These are phyloP conservation scores for Xylaria polymorpha DNA, from an alignment of 2,329 filamentous ascomycete species.

Conservation along the genomic window DNA sequence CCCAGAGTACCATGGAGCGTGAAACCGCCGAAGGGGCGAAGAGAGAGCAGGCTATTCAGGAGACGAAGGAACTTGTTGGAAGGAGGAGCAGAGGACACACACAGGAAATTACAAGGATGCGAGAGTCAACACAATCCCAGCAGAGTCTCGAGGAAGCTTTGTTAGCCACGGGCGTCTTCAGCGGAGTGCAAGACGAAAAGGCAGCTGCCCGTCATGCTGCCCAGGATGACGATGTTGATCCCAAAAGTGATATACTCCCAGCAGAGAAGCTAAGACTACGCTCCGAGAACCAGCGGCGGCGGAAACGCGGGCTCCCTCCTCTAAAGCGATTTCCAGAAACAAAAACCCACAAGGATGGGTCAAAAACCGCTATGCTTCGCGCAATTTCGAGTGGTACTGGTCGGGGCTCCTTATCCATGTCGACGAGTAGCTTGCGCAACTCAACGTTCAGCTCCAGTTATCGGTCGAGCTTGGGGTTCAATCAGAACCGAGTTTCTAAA, in stretches of 20 bases:
- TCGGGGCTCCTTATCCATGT: conserved; percentile 47
- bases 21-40: conserved; percentile 40
- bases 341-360: conserved; percentile 45
- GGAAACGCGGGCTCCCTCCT: conserved; percentile 45
- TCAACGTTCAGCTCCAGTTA: conserved; percentile 52
- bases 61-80: conserved; percentile 44
- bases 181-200: conserved; percentile 45
- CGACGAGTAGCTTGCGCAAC: conserved; percentile 49
- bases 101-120: conserved; percentile 37
- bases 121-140: conserved; percentile 39
- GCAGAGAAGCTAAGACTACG: conserved; percentile 43
- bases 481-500: conserved; percentile 50
- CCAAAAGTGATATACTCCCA: conserved; percentile 31
- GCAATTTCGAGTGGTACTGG: conserved; percentile 43
- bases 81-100: conserved; percentile 40
- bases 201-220: conserved; percentile 45
- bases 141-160: conserved; percentile 47
- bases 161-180: conserved; percentile 47
- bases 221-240: conserved; percentile 36
- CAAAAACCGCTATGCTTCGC: conserved; percentile 49
- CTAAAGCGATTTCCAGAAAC: conserved; percentile 45
- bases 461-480: conserved; percentile 51
- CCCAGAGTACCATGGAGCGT: conserved; percentile 46
- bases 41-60: conserved; percentile 40
- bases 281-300: conserved; percentile 48